Evolutionary conservation across 441 rosid species (phyloP).

Genomic region (Populus hybrid): DNA sequence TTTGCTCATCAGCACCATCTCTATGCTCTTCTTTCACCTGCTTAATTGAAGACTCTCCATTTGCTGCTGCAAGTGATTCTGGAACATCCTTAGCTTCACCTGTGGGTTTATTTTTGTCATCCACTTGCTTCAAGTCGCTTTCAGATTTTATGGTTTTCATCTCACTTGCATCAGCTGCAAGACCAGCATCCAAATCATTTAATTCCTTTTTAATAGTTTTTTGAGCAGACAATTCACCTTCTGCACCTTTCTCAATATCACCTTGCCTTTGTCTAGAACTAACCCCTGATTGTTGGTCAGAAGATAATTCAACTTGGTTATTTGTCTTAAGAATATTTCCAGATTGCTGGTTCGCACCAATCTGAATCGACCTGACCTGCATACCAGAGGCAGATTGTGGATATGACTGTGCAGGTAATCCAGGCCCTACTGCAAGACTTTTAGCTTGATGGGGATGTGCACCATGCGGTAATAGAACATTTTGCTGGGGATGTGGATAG

Average conservation of each 20-base stretch:
- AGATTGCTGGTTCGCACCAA: slow-evolving; percentile 33
- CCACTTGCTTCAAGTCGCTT: slow-evolving; percentile 26
- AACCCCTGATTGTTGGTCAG: slow-evolving; percentile 34
- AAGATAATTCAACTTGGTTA: slow-evolving; percentile 28
- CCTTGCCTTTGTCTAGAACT: slow-evolving; percentile 28
- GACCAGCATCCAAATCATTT: slow-evolving; percentile 24
- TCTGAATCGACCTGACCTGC: slow-evolving; percentile 33
- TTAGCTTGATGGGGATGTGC: slow-evolving; percentile 36
- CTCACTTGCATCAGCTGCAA: slow-evolving; percentile 26
- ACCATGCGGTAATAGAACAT: slow-evolving; percentile 29
- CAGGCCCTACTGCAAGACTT: slow-evolving; percentile 36
- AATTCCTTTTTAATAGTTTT: slow-evolving; percentile 30
- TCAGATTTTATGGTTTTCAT: slow-evolving; percentile 39
- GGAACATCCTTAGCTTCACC: slow-evolving; percentile 30
- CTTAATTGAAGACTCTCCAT: slow-evolving; percentile 25
- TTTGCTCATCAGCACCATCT: slow-evolving; percentile 28
- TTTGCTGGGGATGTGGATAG: slow-evolving; percentile 44
- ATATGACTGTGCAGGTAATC: slow-evolving; percentile 31
- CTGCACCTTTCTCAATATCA: slow-evolving; percentile 32
- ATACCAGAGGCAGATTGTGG: slow-evolving; percentile 30
- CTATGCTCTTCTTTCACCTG: slow-evolving; percentile 39
- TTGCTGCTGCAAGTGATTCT: slow-evolving; percentile 25
- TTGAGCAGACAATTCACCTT: slow-evolving; percentile 28
- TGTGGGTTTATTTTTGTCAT: slow-evolving; percentile 26
- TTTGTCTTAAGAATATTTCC: slow-evolving; percentile 27